Percentiles rank a stretch among this genome's conserved stretches.
Evolutionary conservation across 2,329 filamentous ascomycete genomes (phyloP).

Genomic region (Penicillium brevicompactum): DNA sequence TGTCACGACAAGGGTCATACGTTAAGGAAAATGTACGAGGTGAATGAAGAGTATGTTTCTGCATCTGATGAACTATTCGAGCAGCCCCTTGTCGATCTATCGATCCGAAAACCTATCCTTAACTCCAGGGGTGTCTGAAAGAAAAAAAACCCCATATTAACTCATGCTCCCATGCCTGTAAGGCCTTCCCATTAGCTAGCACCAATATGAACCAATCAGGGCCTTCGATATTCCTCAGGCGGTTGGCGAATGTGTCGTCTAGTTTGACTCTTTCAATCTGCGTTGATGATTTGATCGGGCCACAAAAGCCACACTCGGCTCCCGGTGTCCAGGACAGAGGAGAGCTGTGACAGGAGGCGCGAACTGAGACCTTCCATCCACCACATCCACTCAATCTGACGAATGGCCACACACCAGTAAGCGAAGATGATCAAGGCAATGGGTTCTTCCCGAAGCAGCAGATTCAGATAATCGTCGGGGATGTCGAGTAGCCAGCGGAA

Average conservation of each 20-base stretch:
- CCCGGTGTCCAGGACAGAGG: constrained; percentile 4
- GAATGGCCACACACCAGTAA: constrained; percentile 17
- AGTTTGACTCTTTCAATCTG: neutral
- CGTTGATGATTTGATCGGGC: constrained; percentile 12
- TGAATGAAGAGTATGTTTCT: neutral
- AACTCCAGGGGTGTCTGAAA: neutral
- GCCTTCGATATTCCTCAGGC: neutral
- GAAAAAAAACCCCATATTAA: no score
- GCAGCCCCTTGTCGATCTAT: neutral
- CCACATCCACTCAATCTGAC: constrained; percentile 24
- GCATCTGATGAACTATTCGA: neutral
- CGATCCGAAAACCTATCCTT: neutral
- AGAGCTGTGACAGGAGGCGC: constrained; percentile 15
- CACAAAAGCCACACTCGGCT: constrained; percentile 18
- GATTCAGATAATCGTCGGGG: constrained; percentile 14
- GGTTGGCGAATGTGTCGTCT: no score
- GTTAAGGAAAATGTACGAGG: neutral
- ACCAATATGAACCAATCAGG: neutral
- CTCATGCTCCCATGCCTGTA: no score
- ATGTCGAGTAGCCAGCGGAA: constrained; percentile 23
- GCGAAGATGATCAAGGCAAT: constrained; percentile 17
- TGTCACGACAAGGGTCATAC: neutral
- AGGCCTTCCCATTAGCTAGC: no score
- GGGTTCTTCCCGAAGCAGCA: constrained; percentile 4
- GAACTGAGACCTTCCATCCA: constrained; percentile 19